A percentile compares a stretch with the other conserved stretches of the same genome.
Conservation (phyloP, 2,329 filamentous ascomycete species). For the Penicillium sp. region DNA sequence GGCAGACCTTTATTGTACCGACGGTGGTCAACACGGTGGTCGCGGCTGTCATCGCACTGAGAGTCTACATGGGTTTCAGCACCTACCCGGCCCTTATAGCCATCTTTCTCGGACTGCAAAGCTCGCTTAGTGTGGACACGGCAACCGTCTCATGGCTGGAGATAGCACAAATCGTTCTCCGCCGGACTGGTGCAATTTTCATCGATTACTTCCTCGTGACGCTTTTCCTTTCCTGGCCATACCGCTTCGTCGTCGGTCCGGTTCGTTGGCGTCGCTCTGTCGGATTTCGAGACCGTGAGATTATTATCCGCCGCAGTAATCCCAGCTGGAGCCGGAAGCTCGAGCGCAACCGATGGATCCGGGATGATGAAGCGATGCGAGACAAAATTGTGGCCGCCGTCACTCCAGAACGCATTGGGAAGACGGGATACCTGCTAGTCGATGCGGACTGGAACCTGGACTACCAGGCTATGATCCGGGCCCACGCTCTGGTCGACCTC, state of each 20-base stretch:
- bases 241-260: slow-evolving; percentile 67
- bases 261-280: slow-evolving; percentile 68
- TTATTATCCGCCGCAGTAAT: slow-evolving; percentile 73
- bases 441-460: slow-evolving; percentile 84
- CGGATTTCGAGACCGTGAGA: slow-evolving; percentile 75
- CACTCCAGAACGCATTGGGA: slow-evolving; percentile 63
- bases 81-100: slow-evolving; percentile 68
- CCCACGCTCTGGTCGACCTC: slow-evolving; percentile 64
- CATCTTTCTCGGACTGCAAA: slow-evolving; percentile 63
- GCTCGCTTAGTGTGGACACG: slow-evolving; percentile 64
- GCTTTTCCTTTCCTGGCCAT: slow-evolving; percentile 70
- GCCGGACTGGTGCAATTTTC: slow-evolving; percentile 64
- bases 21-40: slow-evolving; percentile 72
- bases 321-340: slow-evolving; percentile 65
- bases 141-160: slow-evolving; percentile 55
- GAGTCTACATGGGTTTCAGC: slow-evolving; percentile 65
- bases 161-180: slow-evolving; percentile 56
- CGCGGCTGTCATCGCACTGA: slow-evolving; percentile 61
- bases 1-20: slow-evolving; percentile 77
- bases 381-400: slow-evolving; percentile 66
- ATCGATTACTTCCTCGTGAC: slow-evolving; percentile 69
- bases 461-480: slow-evolving; percentile 74
- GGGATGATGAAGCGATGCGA: slow-evolving; percentile 55
- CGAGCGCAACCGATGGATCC: slow-evolving; percentile 46
- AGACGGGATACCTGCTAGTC: slow-evolving; percentile 86